These are phyloP conservation scores for Herpetomonas samuelpessoai DNA, from an alignment of 208 protist species.

Conservation along the genomic window DNA sequence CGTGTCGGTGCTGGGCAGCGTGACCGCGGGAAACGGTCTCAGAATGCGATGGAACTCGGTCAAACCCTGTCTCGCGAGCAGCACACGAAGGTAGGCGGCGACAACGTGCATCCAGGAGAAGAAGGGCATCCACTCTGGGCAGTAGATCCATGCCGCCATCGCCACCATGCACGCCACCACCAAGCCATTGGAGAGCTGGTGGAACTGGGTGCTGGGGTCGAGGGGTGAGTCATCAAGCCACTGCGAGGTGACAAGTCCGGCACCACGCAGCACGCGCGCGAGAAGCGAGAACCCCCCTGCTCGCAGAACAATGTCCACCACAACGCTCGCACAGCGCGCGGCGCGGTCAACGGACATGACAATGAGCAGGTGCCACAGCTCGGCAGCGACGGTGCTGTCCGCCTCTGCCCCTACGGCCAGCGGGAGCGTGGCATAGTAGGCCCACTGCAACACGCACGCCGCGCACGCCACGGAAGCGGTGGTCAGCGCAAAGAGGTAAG, in stretches of 20 bases:
- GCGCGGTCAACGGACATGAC: slow-evolving; percentile 32
- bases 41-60: no score
- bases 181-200: slow-evolving; percentile 29
- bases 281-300: slow-evolving; percentile 22
- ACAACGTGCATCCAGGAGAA: slow-evolving; percentile 58
- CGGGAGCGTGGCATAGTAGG: slow-evolving; percentile 52
- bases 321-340: slow-evolving; percentile 9
- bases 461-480: slow-evolving; percentile 9
- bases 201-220: slow-evolving; percentile 56
- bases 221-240: slow-evolving; percentile 27
- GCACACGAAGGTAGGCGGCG: slow-evolving; percentile 30
- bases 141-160: slow-evolving; percentile 39
- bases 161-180: slow-evolving; percentile 24
- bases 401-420: slow-evolving; percentile 3
- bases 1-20: no score
- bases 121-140: slow-evolving; percentile 23
- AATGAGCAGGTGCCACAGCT: slow-evolving; percentile 48
- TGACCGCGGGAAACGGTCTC: no score
- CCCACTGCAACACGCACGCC: slow-evolving; percentile 51
- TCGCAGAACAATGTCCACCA: slow-evolving; percentile 23
- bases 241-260: slow-evolving; percentile 1
- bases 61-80: no score
- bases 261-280: neutral
- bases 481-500: slow-evolving; percentile 1
- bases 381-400: neutral